phyloP scores from a whole-genome alignment of 176 grass and related monocot species.

The Eragrostis curvula region DNA sequence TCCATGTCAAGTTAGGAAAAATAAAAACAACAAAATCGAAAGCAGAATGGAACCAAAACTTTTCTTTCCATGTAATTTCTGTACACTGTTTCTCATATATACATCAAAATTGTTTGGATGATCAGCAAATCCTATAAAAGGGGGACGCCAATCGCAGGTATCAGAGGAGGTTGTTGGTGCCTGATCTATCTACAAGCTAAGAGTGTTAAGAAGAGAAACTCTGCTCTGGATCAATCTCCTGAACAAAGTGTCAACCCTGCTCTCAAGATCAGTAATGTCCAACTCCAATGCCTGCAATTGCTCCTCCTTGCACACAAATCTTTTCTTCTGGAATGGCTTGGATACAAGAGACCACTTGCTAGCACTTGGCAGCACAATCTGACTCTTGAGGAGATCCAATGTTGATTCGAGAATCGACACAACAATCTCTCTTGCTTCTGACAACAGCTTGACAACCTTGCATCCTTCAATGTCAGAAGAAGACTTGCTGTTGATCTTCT shows the following conservation, averaged over 20 bases:
- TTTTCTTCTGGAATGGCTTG: background rate
- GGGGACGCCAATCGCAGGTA: background rate
- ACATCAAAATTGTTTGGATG: background rate
- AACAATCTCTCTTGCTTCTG: no score
- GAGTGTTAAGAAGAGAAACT: background rate
- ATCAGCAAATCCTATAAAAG: slow-evolving; percentile 26
- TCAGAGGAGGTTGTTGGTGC: background rate
- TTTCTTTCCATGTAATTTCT: background rate
- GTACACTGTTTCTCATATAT: background rate
- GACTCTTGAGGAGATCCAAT: background rate
- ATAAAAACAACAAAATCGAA: background rate
- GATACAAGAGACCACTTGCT: slow-evolving; percentile 41
- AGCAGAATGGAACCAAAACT: background rate
- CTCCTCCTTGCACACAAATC: no score
- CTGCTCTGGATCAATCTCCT: no score
- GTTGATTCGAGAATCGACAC: no score
- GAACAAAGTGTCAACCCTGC: no score
- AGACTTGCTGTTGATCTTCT: no score
- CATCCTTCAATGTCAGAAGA: no score
- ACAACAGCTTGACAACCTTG: no score
- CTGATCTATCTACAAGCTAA: slow-evolving; percentile 4
- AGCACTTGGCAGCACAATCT: background rate
- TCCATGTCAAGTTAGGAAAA: background rate
- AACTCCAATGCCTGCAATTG: no score
- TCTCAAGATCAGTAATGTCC: no score